Evolutionary conservation across 371 early-diverging fungal species (phyloP).

Genomic region (Mucor circinelloides): DNA sequence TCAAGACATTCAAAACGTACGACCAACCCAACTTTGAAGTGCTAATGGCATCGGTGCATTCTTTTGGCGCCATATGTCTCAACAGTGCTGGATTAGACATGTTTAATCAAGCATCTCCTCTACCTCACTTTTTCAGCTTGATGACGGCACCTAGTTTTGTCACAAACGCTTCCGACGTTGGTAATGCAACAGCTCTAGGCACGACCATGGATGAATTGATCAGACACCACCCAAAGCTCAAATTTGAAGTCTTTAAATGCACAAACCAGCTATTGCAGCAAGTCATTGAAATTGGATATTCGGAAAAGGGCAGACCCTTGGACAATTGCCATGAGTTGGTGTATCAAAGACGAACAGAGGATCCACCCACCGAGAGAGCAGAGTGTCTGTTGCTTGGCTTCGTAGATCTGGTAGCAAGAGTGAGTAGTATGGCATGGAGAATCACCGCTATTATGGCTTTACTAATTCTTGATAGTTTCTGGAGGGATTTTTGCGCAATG

Average conservation of each 20-base stretch:
- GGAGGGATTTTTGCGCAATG: slow-evolving; percentile 84
- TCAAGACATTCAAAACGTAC: slow-evolving; percentile 65
- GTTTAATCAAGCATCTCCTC: slow-evolving; percentile 71
- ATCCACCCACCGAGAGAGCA: slow-evolving; percentile 21
- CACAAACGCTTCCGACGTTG: slow-evolving; percentile 78
- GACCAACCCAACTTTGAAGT: slow-evolving; percentile 76
- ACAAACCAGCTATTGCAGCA: slow-evolving; percentile 67
- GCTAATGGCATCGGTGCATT: slow-evolving; percentile 84
- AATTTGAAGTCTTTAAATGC: slow-evolving; percentile 69
- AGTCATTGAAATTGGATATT: slow-evolving; percentile 51
- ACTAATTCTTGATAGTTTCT: too few relatives aligned
- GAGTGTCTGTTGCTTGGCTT: slow-evolving; percentile 34
- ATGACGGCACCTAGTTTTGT: slow-evolving; percentile 80
- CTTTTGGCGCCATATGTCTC: slow-evolving; percentile 95
- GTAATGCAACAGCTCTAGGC: slow-evolving; percentile 81
- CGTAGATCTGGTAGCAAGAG: slow-evolving; percentile 26
- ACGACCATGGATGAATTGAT: slow-evolving; percentile 92
- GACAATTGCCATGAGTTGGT: slow-evolving; percentile 42
- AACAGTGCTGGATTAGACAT: slow-evolving; percentile 85
- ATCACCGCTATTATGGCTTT: too few relatives aligned
- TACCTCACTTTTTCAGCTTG: slow-evolving; percentile 76
- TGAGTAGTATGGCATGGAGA: slow-evolving; percentile 21
- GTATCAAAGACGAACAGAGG: slow-evolving; percentile 36
- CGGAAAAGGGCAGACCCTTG: slow-evolving; percentile 38
- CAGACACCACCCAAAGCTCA: slow-evolving; percentile 91